phyloP scores from a whole-genome alignment of 2,329 filamentous ascomycete species.

The Botrytis sinoallii region DNA sequence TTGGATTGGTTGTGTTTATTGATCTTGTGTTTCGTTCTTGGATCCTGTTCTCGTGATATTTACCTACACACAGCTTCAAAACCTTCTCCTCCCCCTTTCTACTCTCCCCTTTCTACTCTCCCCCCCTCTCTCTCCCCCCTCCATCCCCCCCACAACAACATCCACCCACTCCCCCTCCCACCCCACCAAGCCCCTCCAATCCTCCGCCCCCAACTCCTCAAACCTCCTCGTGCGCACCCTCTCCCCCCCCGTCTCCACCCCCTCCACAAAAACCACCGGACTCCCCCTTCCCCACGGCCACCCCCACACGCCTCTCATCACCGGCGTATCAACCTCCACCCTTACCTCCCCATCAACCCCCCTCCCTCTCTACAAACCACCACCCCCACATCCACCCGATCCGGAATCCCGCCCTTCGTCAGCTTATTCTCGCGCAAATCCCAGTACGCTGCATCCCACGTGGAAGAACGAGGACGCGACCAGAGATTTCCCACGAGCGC shows the following conservation, averaged over 20 bases:
- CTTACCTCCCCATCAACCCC: constrained; percentile 22
- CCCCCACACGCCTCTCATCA: constrained; percentile 22
- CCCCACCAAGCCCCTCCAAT: constrained; percentile 23
- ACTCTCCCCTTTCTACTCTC: too few relatives aligned
- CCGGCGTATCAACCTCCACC: constrained; percentile 25
- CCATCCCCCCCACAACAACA: constrained; percentile 7
- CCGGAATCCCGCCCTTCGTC: constrained; percentile 26
- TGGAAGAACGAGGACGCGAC: constrained; percentile 3
- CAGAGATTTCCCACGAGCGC: constrained; percentile 23
- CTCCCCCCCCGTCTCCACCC: constrained; percentile 27
- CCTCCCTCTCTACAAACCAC: constrained; percentile 18
- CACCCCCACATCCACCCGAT: constrained; percentile 23
- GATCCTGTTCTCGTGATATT: too few relatives aligned
- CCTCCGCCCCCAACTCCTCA: constrained; percentile 24
- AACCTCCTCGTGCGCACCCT: constrained; percentile 22
- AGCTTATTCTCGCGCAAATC: constrained; percentile 23
- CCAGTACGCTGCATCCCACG: constrained; percentile 27
- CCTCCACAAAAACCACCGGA: constrained; percentile 23
- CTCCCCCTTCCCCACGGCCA: constrained; percentile 24
- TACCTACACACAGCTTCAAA: neutral
- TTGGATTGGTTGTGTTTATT: too few relatives aligned
- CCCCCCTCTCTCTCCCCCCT: neutral
- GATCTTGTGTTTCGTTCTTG: too few relatives aligned
- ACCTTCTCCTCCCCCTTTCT: neutral
- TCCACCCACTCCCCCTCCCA: constrained; percentile 25